Conservation (phyloP, 225 moss, liverwort and hornwort species). For the Pseudisothecium myosuroides region DNA sequence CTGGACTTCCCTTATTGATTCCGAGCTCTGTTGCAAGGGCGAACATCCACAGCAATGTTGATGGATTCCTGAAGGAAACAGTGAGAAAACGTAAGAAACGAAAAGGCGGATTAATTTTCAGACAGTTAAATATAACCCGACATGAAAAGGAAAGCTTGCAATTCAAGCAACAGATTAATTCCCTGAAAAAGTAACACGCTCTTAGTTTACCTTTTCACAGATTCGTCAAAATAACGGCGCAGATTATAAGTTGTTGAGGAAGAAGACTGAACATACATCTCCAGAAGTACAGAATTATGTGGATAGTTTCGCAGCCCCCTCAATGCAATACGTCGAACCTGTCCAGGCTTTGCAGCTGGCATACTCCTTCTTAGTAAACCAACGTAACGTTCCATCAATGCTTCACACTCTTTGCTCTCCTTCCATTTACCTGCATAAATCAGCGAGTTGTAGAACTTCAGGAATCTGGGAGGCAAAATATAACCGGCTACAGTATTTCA, state of each 20-base stretch:
- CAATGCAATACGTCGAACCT: constrained; percentile 42
- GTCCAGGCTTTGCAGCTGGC: constrained; percentile 43
- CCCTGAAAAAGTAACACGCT: neutral
- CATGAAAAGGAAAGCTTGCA: neutral
- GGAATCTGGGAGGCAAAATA: neutral
- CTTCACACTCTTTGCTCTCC: constrained; percentile 74
- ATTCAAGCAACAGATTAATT: neutral
- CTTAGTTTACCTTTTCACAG: constrained; percentile 23
- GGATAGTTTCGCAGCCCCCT: constrained; percentile 65
- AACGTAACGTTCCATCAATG: constrained; percentile 63
- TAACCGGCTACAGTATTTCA: neutral
- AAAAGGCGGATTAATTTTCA: neutral
- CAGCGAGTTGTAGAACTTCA: neutral
- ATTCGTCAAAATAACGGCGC: constrained; percentile 81
- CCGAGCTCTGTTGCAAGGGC: constrained; percentile 69
- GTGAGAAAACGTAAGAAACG: neutral
- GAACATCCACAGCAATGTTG: constrained; percentile 78
- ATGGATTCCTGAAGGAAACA: constrained; percentile 41
- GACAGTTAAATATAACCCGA: neutral
- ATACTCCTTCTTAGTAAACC: constrained; percentile 43
- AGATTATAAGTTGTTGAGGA: constrained; percentile 43
- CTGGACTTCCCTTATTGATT: constrained; percentile 30
- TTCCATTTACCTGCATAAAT: constrained; percentile 46
- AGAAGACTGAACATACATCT: constrained; percentile 23
- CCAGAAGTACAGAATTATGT: constrained; percentile 50